A percentile compares a stretch with the other conserved stretches of the same genome.
Evolutionary conservation across 257 asterid genomes (phyloP).

Genomic region (Verbascum thapsus): DNA sequence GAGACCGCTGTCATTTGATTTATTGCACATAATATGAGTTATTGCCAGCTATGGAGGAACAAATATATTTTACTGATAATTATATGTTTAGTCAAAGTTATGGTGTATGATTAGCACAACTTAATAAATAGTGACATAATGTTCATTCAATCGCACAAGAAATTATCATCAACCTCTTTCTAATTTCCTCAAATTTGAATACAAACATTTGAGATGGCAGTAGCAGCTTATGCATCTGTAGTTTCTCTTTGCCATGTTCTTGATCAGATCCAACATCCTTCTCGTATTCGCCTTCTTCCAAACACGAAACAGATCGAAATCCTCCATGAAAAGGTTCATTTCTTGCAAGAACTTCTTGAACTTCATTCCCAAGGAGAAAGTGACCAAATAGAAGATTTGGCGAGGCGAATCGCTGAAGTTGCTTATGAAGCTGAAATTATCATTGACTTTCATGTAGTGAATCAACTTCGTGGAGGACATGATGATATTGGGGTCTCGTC

Average conservation of each 20-base stretch:
- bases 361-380: neutral
- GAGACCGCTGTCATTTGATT: too few species aligned
- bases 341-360: slow-evolving; percentile 28
- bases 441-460: too few species aligned
- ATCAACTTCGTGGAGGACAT: neutral
- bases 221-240: slow-evolving; percentile 32
- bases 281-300: neutral
- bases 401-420: slow-evolving; percentile 15
- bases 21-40: too few species aligned
- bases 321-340: slow-evolving; percentile 9
- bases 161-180: too few species aligned
- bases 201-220: neutral
- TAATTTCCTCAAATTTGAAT: neutral
- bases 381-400: slow-evolving; percentile 18
- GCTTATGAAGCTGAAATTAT: too few species aligned
- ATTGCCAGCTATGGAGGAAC: too few species aligned
- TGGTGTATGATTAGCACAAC: too few species aligned
- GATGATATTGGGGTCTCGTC: neutral
- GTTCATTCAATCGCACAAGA: too few species aligned
- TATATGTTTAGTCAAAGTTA: too few species aligned
- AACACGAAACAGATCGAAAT: slow-evolving; percentile 2
- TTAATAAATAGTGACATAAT: too few species aligned
- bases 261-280: slow-evolving; percentile 22
- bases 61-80: too few species aligned
- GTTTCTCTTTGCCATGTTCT: slow-evolving; percentile 34